Evolutionary conservation across 768 basidiomycete species (phyloP).

Genomic region (Cubamyces lactineus): DNA sequence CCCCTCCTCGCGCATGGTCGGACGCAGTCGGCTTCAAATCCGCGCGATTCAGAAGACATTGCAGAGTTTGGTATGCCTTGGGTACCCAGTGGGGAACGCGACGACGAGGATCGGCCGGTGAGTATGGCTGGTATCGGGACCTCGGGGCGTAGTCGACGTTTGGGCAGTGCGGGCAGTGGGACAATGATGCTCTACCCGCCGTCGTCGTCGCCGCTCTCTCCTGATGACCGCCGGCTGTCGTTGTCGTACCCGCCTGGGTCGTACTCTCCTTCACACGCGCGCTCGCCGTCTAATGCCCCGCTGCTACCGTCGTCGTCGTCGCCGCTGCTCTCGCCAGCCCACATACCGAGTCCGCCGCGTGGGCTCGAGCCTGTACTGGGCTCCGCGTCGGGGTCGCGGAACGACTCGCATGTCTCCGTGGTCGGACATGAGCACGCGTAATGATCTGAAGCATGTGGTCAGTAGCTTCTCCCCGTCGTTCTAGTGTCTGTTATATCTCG

Average conservation of each 20-base stretch:
- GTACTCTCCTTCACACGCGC: neutral
- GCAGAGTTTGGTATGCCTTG: constrained; percentile 31
- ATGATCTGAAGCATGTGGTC: no score
- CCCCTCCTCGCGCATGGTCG: constrained; percentile 38
- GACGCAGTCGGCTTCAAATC: constrained; percentile 26
- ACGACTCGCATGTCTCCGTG: constrained; percentile 11
- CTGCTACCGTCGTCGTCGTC: neutral
- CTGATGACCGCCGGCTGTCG: neutral
- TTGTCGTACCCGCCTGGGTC: neutral
- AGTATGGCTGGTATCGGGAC: constrained; percentile 55
- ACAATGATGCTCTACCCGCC: neutral
- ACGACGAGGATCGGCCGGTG: neutral
- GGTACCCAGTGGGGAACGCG: neutral
- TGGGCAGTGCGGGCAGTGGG: constrained; percentile 4
- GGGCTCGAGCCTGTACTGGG: constrained; percentile 3
- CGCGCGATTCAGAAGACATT: constrained; percentile 16
- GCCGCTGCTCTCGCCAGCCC: neutral
- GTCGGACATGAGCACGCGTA: constrained; percentile 3
- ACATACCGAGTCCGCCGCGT: neutral
- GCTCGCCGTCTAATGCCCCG: neutral
- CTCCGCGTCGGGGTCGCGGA: neutral
- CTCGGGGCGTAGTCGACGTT: constrained; percentile 3
- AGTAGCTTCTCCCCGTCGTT: no score
- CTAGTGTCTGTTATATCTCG: neutral
- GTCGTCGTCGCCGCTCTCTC: neutral